Percentiles rank a stretch among this genome's conserved stretches.
Conservation (phyloP, 2,329 filamentous ascomycete genomes). For the Monosporascus sp. region DNA sequence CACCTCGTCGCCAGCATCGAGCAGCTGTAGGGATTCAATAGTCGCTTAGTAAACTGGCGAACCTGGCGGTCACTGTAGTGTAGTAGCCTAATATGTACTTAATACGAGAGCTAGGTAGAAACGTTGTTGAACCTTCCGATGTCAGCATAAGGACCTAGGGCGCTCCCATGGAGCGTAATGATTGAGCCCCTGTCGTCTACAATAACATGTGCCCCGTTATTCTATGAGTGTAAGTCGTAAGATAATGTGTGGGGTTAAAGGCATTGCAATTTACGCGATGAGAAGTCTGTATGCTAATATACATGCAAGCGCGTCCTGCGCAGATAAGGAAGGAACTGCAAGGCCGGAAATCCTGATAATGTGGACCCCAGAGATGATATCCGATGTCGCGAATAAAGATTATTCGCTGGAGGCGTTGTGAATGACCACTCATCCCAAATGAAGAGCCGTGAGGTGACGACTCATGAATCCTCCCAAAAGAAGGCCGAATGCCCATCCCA, state of each 20-base stretch:
- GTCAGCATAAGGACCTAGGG: too few relatives aligned
- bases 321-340: neutral
- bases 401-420: neutral
- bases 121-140: too few relatives aligned
- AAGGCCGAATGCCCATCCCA: neutral
- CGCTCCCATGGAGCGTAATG: too few relatives aligned
- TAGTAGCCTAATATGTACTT: too few relatives aligned
- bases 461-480: neutral
- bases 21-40: slow-evolving; percentile 40
- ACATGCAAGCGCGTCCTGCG: neutral
- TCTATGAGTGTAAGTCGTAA: too few relatives aligned
- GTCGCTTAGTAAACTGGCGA: neutral
- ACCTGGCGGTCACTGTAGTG: too few relatives aligned
- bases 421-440: neutral
- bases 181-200: too few relatives aligned
- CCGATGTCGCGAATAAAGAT: neutral
- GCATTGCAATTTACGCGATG: neutral
- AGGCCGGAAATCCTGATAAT: neutral
- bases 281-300: neutral
- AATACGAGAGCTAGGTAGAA: too few relatives aligned
- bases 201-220: too few relatives aligned
- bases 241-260: neutral
- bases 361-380: neutral
- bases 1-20: slow-evolving; percentile 53
- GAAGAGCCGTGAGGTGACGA: neutral